phyloP scores from a whole-genome alignment of 1,284 basidiomycete genomes.

The Ceratobasidium sp. region DNA sequence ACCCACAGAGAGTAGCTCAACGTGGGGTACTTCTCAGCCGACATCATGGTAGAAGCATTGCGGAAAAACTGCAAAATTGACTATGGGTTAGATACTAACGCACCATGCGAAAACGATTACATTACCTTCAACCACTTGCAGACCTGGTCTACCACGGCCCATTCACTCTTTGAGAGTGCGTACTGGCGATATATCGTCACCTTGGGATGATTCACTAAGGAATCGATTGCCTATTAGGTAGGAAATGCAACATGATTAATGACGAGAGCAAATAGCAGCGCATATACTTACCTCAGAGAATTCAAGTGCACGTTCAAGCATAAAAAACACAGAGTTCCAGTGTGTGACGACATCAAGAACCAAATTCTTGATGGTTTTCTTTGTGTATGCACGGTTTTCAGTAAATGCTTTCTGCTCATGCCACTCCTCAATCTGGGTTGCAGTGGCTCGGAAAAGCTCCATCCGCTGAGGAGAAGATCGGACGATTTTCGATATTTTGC shows the following conservation, averaged over 20 bases:
- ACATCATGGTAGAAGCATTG: constrained; percentile 3
- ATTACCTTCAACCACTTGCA: not conserved
- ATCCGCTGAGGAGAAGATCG: constrained; percentile 2
- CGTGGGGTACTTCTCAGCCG: constrained; percentile 37
- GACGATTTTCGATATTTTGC: not conserved
- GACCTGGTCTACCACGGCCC: not conserved
- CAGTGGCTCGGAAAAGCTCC: not conserved
- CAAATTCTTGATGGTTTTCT: constrained; percentile 3
- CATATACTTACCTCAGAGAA: constrained; percentile 5
- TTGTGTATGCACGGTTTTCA: not conserved
- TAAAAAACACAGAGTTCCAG: constrained; percentile 12
- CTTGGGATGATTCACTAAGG: not conserved
- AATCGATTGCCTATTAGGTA: not conserved
- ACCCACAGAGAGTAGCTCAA: constrained; percentile 35
- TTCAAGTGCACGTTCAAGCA: constrained; percentile 12
- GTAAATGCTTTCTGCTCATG: not conserved
- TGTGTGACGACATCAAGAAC: not conserved
- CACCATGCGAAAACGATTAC: no score
- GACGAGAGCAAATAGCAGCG: no score
- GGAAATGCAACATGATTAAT: no score
- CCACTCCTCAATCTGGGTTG: not conserved
- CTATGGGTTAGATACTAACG: no score
- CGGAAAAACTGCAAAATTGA: constrained; percentile 10
- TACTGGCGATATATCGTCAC: constrained; percentile 3
- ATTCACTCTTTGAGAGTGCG: not conserved